Evolutionary conservation across 805 yeast species (phyloP).

Genomic region (Cyberlindnera euphorbiiphila): DNA sequence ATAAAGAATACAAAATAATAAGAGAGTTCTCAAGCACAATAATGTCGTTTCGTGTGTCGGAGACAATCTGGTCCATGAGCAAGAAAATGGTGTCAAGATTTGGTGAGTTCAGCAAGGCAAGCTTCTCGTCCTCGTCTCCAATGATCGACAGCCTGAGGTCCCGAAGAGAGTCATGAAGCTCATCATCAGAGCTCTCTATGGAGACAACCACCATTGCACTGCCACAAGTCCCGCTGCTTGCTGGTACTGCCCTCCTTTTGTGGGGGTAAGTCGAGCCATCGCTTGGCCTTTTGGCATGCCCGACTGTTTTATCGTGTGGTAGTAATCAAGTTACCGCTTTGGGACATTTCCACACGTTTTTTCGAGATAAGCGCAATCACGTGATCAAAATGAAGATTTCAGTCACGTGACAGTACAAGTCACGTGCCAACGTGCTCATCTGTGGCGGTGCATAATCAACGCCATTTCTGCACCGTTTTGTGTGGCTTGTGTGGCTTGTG

Average conservation of each 20-base stretch:
- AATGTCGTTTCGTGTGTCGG: constrained; percentile 1
- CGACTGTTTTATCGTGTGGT: no score
- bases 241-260: no score
- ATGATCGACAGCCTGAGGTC: constrained; percentile 21
- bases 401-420: neutral
- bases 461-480: neutral
- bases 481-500: constrained; percentile 1
- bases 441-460: constrained; percentile 2
- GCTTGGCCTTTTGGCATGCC: no score
- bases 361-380: no score
- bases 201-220: neutral
- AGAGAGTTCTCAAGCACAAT: constrained; percentile 16
- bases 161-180: constrained; percentile 9
- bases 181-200: neutral
- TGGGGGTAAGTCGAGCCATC: no score
- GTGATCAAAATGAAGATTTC: no score
- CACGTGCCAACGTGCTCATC: neutral
- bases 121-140: constrained; percentile 25
- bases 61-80: constrained; percentile 5
- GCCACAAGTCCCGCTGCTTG: no score
- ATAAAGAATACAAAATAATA: constrained; percentile 23
- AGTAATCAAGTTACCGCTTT: no score
- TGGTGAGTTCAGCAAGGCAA: constrained; percentile 8
- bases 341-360: no score
- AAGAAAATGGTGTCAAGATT: constrained; percentile 8